These are phyloP conservation scores for Trichomonas tenax DNA, from an alignment of 208 protist genomes.

Conservation along the genomic window DNA sequence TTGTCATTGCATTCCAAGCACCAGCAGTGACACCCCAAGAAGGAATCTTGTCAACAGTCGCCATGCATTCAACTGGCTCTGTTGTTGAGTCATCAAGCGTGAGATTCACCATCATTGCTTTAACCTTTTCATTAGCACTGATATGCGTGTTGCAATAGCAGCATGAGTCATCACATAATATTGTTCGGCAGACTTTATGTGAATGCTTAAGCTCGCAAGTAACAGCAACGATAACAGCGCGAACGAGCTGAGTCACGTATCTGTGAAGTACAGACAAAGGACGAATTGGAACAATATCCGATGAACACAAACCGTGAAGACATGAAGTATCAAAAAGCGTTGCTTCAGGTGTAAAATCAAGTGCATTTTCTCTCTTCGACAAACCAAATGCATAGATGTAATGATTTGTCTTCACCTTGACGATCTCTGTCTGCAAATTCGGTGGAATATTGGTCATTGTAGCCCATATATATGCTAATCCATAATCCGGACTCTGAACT, in stretches of 20 bases:
- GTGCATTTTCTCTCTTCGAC: not conserved
- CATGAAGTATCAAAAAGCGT: not conserved
- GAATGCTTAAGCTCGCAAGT: not conserved
- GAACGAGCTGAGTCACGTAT: not conserved
- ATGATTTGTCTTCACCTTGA: not conserved
- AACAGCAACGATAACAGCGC: not conserved
- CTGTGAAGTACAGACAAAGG: not conserved
- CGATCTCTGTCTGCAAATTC: not conserved
- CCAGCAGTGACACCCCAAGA: not conserved
- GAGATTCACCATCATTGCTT: not conserved
- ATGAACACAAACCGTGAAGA: not conserved
- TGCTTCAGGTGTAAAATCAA: not conserved
- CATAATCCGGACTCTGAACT: not conserved
- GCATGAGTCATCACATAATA: not conserved
- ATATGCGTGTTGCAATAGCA: not conserved
- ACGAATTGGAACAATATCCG: not conserved
- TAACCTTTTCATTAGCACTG: too few relatives aligned
- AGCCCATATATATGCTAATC: not conserved
- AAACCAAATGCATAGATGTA: not conserved
- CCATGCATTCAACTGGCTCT: not conserved
- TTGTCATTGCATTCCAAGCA: not conserved
- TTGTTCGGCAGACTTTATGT: not conserved
- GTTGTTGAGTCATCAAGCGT: not conserved
- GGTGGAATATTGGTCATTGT: not conserved
- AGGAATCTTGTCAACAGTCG: not conserved